Percentiles rank a stretch among this genome's conserved stretches.
These are phyloP conservation scores for Lipomyces spencermartinsiae DNA, from an alignment of 805 yeast species.

Conservation along the genomic window DNA sequence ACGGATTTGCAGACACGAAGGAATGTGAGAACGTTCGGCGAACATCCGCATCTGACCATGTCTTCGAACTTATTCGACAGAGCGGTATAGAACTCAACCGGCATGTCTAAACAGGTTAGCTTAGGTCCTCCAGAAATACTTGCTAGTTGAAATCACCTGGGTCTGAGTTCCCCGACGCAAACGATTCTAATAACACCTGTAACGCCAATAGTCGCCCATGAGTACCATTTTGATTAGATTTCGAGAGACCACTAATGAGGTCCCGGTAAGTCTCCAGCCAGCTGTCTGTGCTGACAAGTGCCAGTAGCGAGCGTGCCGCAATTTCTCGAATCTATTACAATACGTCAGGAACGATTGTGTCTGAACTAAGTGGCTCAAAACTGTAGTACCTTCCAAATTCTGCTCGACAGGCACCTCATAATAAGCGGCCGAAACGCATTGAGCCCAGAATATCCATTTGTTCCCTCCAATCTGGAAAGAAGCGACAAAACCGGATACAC, in stretches of 20 bases:
- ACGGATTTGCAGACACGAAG: constrained; percentile 20
- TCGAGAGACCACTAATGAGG: constrained; percentile 42
- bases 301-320: constrained; percentile 74
- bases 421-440: constrained; percentile 59
- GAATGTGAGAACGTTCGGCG: constrained; percentile 21
- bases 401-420: constrained; percentile 55
- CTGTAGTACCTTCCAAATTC: constrained; percentile 66
- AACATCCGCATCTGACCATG: constrained; percentile 8
- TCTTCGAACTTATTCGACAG: constrained; percentile 20
- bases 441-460: constrained; percentile 60
- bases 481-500: constrained; percentile 79
- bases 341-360: not conserved
- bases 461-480: constrained; percentile 68
- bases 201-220: constrained; percentile 69
- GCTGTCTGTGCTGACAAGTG: constrained; percentile 51
- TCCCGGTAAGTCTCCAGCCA: constrained; percentile 44
- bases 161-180: not conserved
- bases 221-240: constrained; percentile 51
- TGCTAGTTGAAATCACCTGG: not conserved
- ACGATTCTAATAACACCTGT: constrained; percentile 34
- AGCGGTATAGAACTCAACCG: not conserved
- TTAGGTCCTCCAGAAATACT: not conserved
- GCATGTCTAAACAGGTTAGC: not conserved
- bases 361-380: not conserved
- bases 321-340: constrained; percentile 65